Percentiles rank a stretch among this genome's conserved stretches.
These are phyloP conservation scores for Jatropha curcas DNA, from an alignment of 345 rosid species.

Conservation along the genomic window DNA sequence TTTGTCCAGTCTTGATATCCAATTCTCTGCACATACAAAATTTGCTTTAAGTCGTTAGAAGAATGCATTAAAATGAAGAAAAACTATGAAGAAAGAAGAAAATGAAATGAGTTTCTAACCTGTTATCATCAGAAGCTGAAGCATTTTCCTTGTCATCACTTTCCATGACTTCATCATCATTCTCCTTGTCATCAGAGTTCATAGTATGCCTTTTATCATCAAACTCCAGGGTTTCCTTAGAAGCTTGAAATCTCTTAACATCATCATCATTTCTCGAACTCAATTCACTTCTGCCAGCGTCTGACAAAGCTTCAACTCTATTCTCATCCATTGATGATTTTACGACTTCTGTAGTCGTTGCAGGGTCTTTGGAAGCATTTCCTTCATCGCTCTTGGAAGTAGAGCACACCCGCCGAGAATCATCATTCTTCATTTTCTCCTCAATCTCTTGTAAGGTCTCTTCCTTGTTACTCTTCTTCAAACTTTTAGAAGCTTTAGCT, in stretches of 20 bases:
- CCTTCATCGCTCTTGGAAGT: constrained; percentile 10
- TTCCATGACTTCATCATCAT: constrained; percentile 25
- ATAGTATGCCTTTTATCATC: constrained; percentile 28
- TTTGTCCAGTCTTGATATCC: constrained; percentile 12
- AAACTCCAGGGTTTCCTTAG: constrained; percentile 15
- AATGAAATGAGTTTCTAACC: constrained; percentile 30
- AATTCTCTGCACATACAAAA: constrained; percentile 38
- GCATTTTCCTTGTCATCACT: constrained; percentile 58
- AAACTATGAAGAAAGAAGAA: not conserved
- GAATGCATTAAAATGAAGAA: constrained; percentile 10
- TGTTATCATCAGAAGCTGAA: constrained; percentile 47
- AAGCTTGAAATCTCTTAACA: constrained; percentile 5
- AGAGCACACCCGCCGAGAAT: constrained; percentile 25
- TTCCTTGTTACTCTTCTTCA: constrained; percentile 37
- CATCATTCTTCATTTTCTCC: constrained; percentile 30
- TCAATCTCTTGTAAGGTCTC: constrained; percentile 38
- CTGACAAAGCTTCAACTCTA: constrained; percentile 24
- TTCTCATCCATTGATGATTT: constrained; percentile 18
- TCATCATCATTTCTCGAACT: not conserved
- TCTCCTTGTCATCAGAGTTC: constrained; percentile 29
- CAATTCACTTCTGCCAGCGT: constrained; percentile 10
- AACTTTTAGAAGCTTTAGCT: constrained; percentile 31
- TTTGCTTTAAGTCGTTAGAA: not conserved
- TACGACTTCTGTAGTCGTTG: constrained; percentile 1
- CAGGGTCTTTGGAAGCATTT: constrained; percentile 14